A percentile compares a stretch with the other conserved stretches of the same genome.
These are phyloP conservation scores for Sordaria brevicollis DNA, from an alignment of 495 filamentous ascomycete species.

Conservation along the genomic window DNA sequence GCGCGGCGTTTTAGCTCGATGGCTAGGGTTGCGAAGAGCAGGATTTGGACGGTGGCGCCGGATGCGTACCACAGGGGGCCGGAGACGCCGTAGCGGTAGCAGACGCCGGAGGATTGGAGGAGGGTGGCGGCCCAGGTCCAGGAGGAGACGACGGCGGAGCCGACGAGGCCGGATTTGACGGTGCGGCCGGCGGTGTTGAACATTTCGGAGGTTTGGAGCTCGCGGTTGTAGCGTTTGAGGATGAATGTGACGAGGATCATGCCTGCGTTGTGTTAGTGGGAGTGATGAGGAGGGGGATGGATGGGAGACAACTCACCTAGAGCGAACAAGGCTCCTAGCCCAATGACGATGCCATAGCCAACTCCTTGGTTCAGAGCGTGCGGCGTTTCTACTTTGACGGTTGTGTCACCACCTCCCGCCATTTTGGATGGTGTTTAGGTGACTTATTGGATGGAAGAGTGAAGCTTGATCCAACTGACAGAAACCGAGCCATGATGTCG, in stretches of 20 bases:
- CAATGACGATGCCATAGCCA: constrained; percentile 78
- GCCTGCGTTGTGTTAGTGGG: constrained; percentile 8
- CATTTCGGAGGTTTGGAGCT: constrained; percentile 94
- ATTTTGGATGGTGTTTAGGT: neutral
- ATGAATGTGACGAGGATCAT: constrained; percentile 64
- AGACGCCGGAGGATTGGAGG: constrained; percentile 76
- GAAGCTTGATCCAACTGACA: neutral
- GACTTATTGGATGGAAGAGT: neutral
- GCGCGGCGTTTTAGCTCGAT: constrained; percentile 87
- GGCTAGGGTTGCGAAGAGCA: constrained; percentile 86
- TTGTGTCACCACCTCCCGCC: neutral
- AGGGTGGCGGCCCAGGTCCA: constrained; percentile 92
- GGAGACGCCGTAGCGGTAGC: constrained; percentile 86
- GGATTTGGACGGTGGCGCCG: constrained; percentile 61
- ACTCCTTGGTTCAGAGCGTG: constrained; percentile 58
- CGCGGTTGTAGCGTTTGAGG: constrained; percentile 78
- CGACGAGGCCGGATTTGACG: constrained; percentile 91
- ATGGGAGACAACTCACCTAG: constrained; percentile 45
- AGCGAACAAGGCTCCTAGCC: constrained; percentile 66
- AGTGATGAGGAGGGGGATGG: neutral
- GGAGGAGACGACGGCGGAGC: constrained; percentile 85
- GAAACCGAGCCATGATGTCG: neutral
- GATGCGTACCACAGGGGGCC: constrained; percentile 85
- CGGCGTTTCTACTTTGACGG: constrained; percentile 6
- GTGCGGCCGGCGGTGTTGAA: constrained; percentile 91